Conservation (phyloP, 495 filamentous ascomycete genomes). For the Parmelia sp. region DNA sequence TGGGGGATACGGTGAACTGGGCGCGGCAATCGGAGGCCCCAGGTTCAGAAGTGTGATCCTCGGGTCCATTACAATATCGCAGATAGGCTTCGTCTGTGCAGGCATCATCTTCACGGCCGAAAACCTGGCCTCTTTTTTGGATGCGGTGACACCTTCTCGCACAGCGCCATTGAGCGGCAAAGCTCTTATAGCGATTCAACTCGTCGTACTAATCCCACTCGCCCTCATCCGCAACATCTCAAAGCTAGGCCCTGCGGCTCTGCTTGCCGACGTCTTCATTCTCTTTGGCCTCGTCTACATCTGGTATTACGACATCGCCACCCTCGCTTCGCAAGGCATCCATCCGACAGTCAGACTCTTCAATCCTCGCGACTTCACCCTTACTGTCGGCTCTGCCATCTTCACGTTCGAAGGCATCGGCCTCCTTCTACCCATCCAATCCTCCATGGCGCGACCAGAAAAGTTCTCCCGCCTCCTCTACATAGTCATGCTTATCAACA, state of each 20-base stretch:
- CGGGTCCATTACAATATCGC: constrained; percentile 55
- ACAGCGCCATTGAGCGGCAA: constrained; percentile 38
- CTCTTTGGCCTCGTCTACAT: constrained; percentile 58
- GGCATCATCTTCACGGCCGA: constrained; percentile 62
- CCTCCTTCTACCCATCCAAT: constrained; percentile 58
- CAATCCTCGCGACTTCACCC: constrained; percentile 54
- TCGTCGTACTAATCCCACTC: constrained; percentile 51
- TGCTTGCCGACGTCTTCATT: constrained; percentile 58
- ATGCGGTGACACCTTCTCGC: constrained; percentile 41
- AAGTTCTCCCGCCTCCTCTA: constrained; percentile 53
- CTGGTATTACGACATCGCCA: constrained; percentile 53
- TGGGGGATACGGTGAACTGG: constrained; percentile 59
- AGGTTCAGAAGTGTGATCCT: constrained; percentile 49
- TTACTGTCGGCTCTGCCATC: constrained; percentile 58
- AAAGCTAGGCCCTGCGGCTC: constrained; percentile 52
- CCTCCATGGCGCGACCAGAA: constrained; percentile 54
- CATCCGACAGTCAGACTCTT: constrained; percentile 50
- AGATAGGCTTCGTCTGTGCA: constrained; percentile 61
- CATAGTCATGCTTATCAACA: constrained; percentile 56
- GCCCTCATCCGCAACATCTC: constrained; percentile 59
- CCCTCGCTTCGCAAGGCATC: constrained; percentile 40
- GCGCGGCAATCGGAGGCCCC: constrained; percentile 46
- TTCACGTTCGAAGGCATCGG: constrained; percentile 66
- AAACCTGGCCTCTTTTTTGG: constrained; percentile 51
- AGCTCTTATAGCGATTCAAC: constrained; percentile 49